A percentile compares a stretch with the other conserved stretches of the same genome.
phyloP scores from a whole-genome alignment of 495 filamentous ascomycete genomes.

The Margaritispora aquatica region DNA sequence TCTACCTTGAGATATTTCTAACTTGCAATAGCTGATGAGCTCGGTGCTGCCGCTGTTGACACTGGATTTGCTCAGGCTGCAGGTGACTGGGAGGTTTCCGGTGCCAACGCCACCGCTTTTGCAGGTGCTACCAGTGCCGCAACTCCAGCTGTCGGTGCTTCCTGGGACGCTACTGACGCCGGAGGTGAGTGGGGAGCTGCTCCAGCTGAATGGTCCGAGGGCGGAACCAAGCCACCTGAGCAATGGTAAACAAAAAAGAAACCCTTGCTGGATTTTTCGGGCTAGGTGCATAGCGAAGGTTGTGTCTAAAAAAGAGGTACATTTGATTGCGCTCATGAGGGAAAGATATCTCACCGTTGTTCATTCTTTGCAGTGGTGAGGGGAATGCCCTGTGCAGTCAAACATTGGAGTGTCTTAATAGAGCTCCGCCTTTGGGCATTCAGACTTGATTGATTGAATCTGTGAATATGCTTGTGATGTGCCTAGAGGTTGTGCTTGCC shows the following conservation, averaged over 20 bases:
- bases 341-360: slow-evolving; percentile 78
- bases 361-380: slow-evolving; percentile 44
- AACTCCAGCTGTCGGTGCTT: slow-evolving; percentile 53
- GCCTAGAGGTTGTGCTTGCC: no score
- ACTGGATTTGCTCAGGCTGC: slow-evolving; percentile 59
- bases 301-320: slow-evolving; percentile 15
- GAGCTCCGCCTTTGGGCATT: slow-evolving; percentile 9
- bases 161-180: slow-evolving; percentile 72
- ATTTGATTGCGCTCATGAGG: slow-evolving; percentile 84
- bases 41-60: slow-evolving; percentile 71
- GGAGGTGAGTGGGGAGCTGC: slow-evolving; percentile 57
- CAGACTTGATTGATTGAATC: not conserved
- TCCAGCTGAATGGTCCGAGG: slow-evolving; percentile 35
- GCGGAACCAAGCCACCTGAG: slow-evolving; percentile 19
- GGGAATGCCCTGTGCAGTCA: slow-evolving; percentile 86
- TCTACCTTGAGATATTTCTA: slow-evolving; percentile 48
- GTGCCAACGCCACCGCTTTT: slow-evolving; percentile 40
- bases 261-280: not conserved
- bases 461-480: no score
- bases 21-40: slow-evolving; percentile 59
- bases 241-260: slow-evolving; percentile 22
- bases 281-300: not conserved
- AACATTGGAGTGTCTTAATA: slow-evolving; percentile 13
- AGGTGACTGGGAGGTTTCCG: slow-evolving; percentile 68
- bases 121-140: slow-evolving; percentile 44